Base-by-base conservation (phyloP, 2,329 filamentous ascomycete genomes). In the Basipetospora chlamydospora region DNA sequence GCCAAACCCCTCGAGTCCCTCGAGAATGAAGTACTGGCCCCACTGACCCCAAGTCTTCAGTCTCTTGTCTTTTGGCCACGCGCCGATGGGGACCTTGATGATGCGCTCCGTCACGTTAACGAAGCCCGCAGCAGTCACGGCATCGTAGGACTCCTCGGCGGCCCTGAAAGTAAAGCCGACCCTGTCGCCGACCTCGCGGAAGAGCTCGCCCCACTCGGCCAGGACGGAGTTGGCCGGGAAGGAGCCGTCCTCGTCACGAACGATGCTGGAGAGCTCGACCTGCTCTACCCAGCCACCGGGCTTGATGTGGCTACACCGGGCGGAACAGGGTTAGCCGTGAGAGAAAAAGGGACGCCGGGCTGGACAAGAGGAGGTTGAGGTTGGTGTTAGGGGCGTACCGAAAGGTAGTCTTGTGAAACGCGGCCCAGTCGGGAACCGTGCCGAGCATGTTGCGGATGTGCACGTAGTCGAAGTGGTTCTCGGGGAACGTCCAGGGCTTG, bases 401-500 rank as follows among this genome's bases (percentile, higher is more conserved):
- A 42, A 56, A 63, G 0, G 44, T 47, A 33, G 53, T 49, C 5
- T 34, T 17, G 37, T 56, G 56, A 33, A 59, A 53, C 4, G 46
- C 45, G 2, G 46, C 38, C 48, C 52, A 57, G 38, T 59, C 39
- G 1, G 49, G 42, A 2, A 51, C 55, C 1, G 54, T 55, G 8
- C 47, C 47, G 18, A 47, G 39, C 38, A 29, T 42, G 22, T 32
- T 35, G n/a, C 42, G 42, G 18, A 41, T 36, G 34, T 44, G 42
- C 43, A 60, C 47, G 43, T 48, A 55, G 40, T 56, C 53, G 40
- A 56, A 56, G 17, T 44, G 46, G 20, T 55, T 48, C 46, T 71
- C 64, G 7, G 42, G 38, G 39, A 54, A 60, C 44, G 59, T 55
- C 59, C 59, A 62, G 16, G 51, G 46, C 11, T 67, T 60, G 47